Conservation (phyloP, 257 asterid genomes). For the Forsythia viridissima region DNA sequence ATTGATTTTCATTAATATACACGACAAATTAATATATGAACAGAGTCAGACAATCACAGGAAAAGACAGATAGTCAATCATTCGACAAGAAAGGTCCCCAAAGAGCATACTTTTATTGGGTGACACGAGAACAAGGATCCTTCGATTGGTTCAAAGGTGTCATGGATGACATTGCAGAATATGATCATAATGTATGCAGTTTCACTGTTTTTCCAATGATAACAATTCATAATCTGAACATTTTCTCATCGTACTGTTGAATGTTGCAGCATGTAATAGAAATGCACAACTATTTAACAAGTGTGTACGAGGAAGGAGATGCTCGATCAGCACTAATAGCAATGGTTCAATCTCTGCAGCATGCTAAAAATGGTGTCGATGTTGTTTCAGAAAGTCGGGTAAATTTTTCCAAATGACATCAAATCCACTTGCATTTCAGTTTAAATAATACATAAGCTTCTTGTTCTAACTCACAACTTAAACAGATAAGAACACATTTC, state of each 20-base stretch:
- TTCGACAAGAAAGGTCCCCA: slow-evolving; percentile 46
- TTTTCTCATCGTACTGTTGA: not conserved
- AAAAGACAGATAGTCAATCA: slow-evolving; percentile 8
- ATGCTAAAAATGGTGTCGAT: slow-evolving; percentile 87
- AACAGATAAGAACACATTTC: slow-evolving; percentile 85
- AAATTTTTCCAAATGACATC: slow-evolving; percentile 4
- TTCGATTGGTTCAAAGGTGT: slow-evolving; percentile 98
- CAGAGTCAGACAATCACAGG: slow-evolving; percentile 31
- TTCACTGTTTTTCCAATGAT: not conserved
- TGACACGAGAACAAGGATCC: slow-evolving; percentile 92
- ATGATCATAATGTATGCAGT: slow-evolving; percentile 63
- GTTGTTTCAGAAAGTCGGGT: slow-evolving; percentile 88
- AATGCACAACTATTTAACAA: slow-evolving; percentile 91
- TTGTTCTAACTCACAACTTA: not conserved
- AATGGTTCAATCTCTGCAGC: slow-evolving; percentile 94
- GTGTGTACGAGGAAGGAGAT: slow-evolving; percentile 95
- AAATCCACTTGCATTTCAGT: not conserved
- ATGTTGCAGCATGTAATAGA: slow-evolving; percentile 69
- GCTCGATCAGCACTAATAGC: slow-evolving; percentile 91
- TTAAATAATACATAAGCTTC: not conserved
- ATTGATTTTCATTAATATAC: not conserved
- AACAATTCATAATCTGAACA: not conserved
- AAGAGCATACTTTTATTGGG: slow-evolving; percentile 93
- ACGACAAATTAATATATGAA: not conserved
- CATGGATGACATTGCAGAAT: slow-evolving; percentile 91